These are phyloP conservation scores for Schizopora paradoxa DNA, from an alignment of 1,284 basidiomycete species.

Conservation along the genomic window DNA sequence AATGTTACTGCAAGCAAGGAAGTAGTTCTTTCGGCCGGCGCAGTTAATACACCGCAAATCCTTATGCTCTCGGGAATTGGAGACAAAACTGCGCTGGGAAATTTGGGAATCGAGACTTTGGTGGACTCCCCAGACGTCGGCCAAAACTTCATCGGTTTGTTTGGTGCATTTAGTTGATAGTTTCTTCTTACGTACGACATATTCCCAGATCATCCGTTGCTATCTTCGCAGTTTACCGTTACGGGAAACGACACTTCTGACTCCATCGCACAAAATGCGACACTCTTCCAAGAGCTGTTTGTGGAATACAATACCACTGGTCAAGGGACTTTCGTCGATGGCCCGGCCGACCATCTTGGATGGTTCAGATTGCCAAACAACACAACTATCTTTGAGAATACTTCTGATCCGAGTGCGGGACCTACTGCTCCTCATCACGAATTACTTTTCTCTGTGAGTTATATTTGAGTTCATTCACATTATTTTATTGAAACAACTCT, in stretches of 20 bases:
- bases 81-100: constrained; percentile 34
- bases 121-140: constrained; percentile 44
- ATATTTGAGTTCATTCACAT: neutral
- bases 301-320: constrained; percentile 18
- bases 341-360: constrained; percentile 17
- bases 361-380: constrained; percentile 20
- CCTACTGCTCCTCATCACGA: constrained; percentile 23
- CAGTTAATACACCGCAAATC: constrained; percentile 20
- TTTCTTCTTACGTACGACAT: neutral
- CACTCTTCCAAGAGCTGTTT: constrained; percentile 17
- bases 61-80: constrained; percentile 28
- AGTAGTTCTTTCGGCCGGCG: constrained; percentile 25
- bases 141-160: constrained; percentile 41
- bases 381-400: constrained; percentile 16
- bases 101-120: constrained; percentile 20
- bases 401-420: constrained; percentile 22
- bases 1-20: constrained; percentile 22
- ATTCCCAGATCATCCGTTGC: constrained; percentile 32
- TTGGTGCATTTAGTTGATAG: too few species aligned
- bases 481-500: neutral
- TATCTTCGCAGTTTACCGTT: constrained; percentile 19
- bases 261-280: constrained; percentile 18
- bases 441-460: constrained; percentile 25
- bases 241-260: constrained; percentile 22
- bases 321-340: constrained; percentile 20